A percentile compares a stretch with the other conserved stretches of the same genome.
phyloP scores from a whole-genome alignment of 768 basidiomycete species.

The Filobasidium floriforme region DNA sequence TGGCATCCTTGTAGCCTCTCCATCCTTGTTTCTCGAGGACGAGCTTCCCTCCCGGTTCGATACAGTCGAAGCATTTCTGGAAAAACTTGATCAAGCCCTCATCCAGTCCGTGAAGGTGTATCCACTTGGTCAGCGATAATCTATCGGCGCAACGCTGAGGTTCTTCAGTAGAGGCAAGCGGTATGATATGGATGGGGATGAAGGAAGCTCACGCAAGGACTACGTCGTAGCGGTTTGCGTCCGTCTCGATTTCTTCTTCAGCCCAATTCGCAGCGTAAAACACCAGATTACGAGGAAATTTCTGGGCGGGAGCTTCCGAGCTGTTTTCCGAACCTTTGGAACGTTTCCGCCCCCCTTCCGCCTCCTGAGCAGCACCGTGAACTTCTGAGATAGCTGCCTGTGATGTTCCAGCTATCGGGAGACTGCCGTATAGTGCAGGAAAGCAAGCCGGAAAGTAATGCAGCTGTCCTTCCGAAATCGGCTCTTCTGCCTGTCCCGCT shows the following conservation, averaged over 20 bases:
- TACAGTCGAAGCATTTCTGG: slow-evolving; percentile 19
- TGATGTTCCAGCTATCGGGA: background rate
- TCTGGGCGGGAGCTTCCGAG: too few species aligned
- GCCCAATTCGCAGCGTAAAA: slow-evolving; percentile 30
- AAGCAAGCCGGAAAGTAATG: slow-evolving; percentile 22
- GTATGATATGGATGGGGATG: background rate
- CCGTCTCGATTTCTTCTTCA: slow-evolving; percentile 14
- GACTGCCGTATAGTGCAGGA: slow-evolving; percentile 12
- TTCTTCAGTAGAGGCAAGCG: too few species aligned
- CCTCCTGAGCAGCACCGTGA: background rate
- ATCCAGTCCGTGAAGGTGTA: slow-evolving; percentile 32
- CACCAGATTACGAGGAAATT: slow-evolving; percentile 26
- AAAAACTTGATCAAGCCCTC: slow-evolving; percentile 29
- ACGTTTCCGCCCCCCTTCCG: background rate
- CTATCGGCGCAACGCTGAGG: slow-evolving; percentile 3
- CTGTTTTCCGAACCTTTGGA: background rate
- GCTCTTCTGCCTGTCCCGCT: background rate
- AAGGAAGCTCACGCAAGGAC: slow-evolving; percentile 25
- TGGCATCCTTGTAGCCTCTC: slow-evolving; percentile 29
- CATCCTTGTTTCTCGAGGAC: slow-evolving; percentile 32
- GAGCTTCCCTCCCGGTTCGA: slow-evolving; percentile 25
- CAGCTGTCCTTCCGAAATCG: background rate
- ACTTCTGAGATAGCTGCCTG: background rate
- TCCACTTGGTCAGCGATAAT: slow-evolving; percentile 32
- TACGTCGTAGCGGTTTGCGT: slow-evolving; percentile 26